Percentiles rank a stretch among this genome's conserved stretches.
phyloP scores from a whole-genome alignment of 495 filamentous ascomycete species.

The Talaromyces liani region DNA sequence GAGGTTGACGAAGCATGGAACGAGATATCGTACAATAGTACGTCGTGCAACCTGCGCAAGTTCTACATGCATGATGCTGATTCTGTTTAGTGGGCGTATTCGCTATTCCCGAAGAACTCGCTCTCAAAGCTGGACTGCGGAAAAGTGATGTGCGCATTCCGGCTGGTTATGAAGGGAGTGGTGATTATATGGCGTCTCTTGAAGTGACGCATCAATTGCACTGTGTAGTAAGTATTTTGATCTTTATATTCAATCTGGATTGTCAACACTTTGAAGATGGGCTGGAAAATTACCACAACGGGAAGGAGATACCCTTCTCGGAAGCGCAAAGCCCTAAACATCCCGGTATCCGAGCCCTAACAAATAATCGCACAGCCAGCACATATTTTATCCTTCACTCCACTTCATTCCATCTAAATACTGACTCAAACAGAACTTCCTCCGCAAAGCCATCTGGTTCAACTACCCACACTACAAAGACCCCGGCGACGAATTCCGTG shows the following conservation, averaged over 20 bases:
- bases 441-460: slow-evolving; percentile 1
- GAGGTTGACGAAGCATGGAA: not conserved
- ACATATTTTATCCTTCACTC: too few relatives aligned
- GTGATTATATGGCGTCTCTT: slow-evolving; percentile 9
- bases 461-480: not conserved
- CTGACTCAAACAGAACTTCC: not conserved
- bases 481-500: not conserved
- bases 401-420: not conserved
- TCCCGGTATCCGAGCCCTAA: not conserved
- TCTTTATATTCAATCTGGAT: not conserved
- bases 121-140: not conserved
- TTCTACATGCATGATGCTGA: not conserved
- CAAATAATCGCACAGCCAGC: not conserved
- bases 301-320: slow-evolving; percentile 1
- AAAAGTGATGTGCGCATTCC: not conserved
- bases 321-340: not conserved
- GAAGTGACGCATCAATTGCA: slow-evolving; percentile 30
- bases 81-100: not conserved
- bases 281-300: not conserved
- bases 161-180: not conserved
- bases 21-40: not conserved
- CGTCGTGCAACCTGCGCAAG: not conserved
- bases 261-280: not conserved
- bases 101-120: not conserved
- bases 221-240: slow-evolving; percentile 21